phyloP scores from a whole-genome alignment of 2,329 filamentous ascomycete species.

The Emericellopsis atlantica region DNA sequence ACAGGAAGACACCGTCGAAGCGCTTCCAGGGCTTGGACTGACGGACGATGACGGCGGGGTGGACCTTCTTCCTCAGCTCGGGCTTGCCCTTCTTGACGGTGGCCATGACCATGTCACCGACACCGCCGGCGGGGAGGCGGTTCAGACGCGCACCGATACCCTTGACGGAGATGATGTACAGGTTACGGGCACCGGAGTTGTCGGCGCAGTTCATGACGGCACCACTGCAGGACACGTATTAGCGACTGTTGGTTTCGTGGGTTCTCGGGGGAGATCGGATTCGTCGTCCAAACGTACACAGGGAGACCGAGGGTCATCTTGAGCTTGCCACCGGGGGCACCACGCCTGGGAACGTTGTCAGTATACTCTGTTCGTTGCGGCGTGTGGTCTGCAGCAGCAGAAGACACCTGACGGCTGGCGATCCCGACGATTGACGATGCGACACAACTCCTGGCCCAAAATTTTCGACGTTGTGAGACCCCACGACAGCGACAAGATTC shows the following conservation, averaged over 20 bases:
- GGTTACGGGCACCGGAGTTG: conserved; percentile 96
- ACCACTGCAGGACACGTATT: conserved; percentile 46
- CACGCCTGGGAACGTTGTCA: conserved; percentile 41
- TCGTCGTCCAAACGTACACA: conserved; percentile 57
- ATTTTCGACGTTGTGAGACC: no score
- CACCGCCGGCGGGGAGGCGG: conserved; percentile 91
- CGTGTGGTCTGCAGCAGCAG: neutral
- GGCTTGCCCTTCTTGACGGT: conserved; percentile 99
- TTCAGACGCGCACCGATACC: conserved; percentile 96
- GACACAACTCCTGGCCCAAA: neutral
- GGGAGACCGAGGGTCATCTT: conserved; percentile 99
- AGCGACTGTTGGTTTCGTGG: conserved; percentile 3
- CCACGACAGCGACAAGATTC: neutral
- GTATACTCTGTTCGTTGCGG: neutral
- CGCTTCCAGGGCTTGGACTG: conserved; percentile 99
- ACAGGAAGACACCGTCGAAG: conserved; percentile 95
- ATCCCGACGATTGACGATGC: conserved; percentile 5
- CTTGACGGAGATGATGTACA: conserved; percentile 99
- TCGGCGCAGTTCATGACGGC: conserved; percentile 99
- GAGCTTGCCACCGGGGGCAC: conserved; percentile 98
- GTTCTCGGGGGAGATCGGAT: neutral
- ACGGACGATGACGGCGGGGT: conserved; percentile 97
- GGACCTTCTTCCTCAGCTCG: conserved; percentile 99
- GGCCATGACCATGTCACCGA: conserved; percentile 99
- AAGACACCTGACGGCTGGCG: no score